Evolutionary conservation across 495 filamentous ascomycete species (phyloP), one percentile per base, ranked within the genome.

Genomic region (Lindgomyces ingoldianus): DNA sequence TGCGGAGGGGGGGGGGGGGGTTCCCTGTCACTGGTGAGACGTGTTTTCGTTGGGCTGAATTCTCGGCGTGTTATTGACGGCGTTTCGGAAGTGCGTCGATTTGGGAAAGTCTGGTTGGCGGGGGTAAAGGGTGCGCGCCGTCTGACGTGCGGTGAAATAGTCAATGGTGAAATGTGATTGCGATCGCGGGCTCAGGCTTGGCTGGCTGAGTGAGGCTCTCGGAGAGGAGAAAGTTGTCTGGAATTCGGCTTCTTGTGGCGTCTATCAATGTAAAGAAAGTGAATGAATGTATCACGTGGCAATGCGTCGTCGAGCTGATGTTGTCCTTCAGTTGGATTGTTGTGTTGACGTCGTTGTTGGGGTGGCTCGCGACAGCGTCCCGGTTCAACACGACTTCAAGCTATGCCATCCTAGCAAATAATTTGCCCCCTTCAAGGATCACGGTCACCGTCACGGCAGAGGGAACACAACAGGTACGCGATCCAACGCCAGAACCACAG

Each of bases 91-190:
- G 42, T 21, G 42, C 25, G 18, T 41, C 4, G 8, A 52, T 50
- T 6, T n/a, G 39, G 48, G 21, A 41, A n/a, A 8, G 25, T 9
- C 12, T 18, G 26, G 59, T 30, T 12, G 19, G 59, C 33, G 48
- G 59, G 50, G 50, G 3, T 29, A 54, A 19, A 49, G 25, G 19
- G n/a, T 33, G 42, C 22, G 33, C 8, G 12, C 12, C 45, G 44
- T 14, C 25, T 27, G 24, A 18, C 2, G 56, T 47, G 8, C 2
- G 12, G 29, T 59, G 25, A 16, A 16, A 22, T 16, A 8, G 27
- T 22, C n/a, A 46, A 19, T 52, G 14, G 57, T 50, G 25, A 51
- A 62, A 26, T 54, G 59, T 44, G 59, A 62, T 21, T 22, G 47
- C 33, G 45, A 21, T 22, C 21, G 26, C 27, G 36, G 16, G n/a